Base-by-base conservation (phyloP, 2,329 filamentous ascomycete genomes). In the Fusarium annulatum region DNA sequence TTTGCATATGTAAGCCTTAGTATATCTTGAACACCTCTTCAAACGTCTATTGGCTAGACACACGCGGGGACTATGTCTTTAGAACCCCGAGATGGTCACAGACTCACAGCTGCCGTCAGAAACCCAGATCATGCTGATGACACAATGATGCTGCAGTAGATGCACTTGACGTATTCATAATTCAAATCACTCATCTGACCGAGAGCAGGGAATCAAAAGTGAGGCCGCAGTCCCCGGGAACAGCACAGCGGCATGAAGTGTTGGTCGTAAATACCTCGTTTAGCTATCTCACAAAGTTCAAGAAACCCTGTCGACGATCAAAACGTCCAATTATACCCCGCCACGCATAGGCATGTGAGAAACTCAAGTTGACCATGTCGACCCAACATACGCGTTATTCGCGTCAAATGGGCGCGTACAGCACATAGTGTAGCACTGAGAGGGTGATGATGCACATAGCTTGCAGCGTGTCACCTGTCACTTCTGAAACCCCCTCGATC, bases 171-270 rank as follows among this genome's bases (percentile, higher is more conserved):
- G 15, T 21, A 28, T 12, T 36, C 1, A 2, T 9, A 15, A 16
- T 28, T 9, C 9, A n/a, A 39, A 16, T n/a, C 3, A 19, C 3
- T 21, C 9, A 38, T 5, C 0, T 11, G 3, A 5, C 7, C 0
- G 10, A 7, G 19, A 21, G 1, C 7, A 18, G 34, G 19, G 14
- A 9, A 10, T 38, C 9, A 16, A 26, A 38, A 21, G 18, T 16
- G 18, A 53, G 10, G 14, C 10, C 34, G 23, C 19, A 39, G 23
- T 28, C 28, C 3, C 23, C 34, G 23, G 21, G n/a, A 23, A 34
- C 11, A 34, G 21, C 30, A 34, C 5, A 8, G 30, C 5, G 15
- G 7, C 16, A 14, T 33, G 10, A 7, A 51, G 30, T n/a, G 11
- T 34, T 11, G 48, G 11, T 1, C 5, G 10, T 30, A 18, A 30